Percentiles rank a stretch among this genome's conserved stretches.
phyloP scores from a whole-genome alignment of 768 basidiomycete species.

The Serendipita sp. region DNA sequence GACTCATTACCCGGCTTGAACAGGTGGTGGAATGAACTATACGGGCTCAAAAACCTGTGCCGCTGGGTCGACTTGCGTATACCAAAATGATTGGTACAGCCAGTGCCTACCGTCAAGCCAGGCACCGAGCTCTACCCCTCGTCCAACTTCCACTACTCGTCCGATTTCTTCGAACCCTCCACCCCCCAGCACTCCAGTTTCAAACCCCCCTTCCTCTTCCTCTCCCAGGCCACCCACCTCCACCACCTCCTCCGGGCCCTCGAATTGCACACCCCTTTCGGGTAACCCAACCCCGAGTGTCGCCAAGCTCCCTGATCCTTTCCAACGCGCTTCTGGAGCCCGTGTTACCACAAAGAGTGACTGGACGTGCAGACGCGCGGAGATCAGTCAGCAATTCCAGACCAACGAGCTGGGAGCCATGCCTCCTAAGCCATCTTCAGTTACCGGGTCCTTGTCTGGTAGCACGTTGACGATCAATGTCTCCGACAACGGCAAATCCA shows the following conservation, averaged over 20 bases:
- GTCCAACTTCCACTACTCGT: neutral
- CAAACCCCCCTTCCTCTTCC: neutral
- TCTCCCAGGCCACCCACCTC: neutral
- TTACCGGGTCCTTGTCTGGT: constrained; percentile 31
- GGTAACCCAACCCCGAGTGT: neutral
- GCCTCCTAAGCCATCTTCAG: constrained; percentile 30
- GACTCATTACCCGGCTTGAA: neutral
- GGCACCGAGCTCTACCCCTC: neutral
- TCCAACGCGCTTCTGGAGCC: constrained; percentile 33
- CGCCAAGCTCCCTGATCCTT: constrained; percentile 36
- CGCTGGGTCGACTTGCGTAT: neutral
- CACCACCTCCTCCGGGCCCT: neutral
- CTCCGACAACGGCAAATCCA: constrained; percentile 30
- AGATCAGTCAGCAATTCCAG: constrained; percentile 36
- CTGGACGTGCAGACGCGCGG: constrained; percentile 36
- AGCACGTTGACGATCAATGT: constrained; percentile 35
- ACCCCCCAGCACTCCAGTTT: neutral
- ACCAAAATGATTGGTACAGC: constrained; percentile 2
- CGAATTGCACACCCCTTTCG: neutral
- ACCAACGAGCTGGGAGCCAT: constrained; percentile 37
- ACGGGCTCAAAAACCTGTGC: neutral
- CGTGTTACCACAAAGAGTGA: constrained; percentile 29
- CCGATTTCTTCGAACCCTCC: neutral
- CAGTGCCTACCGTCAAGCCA: neutral
- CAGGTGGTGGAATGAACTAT: neutral